Evolutionary conservation across 2,329 filamentous ascomycete species (phyloP).

Genomic region (Balansia obtecta): DNA sequence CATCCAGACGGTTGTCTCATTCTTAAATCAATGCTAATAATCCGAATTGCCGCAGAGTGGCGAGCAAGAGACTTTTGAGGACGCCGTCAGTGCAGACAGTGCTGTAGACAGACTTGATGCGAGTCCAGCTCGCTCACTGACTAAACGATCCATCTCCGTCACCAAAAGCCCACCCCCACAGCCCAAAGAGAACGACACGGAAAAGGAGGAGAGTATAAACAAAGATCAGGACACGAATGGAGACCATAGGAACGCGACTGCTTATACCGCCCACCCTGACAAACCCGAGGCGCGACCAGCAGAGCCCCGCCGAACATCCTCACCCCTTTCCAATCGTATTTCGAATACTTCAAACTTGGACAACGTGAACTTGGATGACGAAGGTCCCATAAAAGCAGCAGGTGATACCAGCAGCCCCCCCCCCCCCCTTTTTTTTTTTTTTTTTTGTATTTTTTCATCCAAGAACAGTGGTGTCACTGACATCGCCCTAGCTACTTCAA

Average conservation of each 20-base stretch:
- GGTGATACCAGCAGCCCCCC: constrained; percentile 16
- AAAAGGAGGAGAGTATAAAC: not conserved
- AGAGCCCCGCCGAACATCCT: constrained; percentile 20
- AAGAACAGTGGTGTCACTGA: constrained; percentile 10
- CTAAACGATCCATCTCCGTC: constrained; percentile 28
- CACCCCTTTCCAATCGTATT: constrained; percentile 29
- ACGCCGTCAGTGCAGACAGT: constrained; percentile 48
- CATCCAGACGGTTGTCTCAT: not conserved
- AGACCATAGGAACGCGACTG: constrained; percentile 8
- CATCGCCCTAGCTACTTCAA: constrained; percentile 16
- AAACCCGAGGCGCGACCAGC: constrained; percentile 11
- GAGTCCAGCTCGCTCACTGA: constrained; percentile 51
- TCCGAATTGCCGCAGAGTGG: constrained; percentile 15
- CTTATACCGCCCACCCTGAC: constrained; percentile 7
- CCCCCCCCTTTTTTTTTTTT: too few species aligned
- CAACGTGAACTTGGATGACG: constrained; percentile 57
- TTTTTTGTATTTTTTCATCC: too few species aligned
- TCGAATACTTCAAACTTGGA: constrained; percentile 38
- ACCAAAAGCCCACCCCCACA: constrained; percentile 19
- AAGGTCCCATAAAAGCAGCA: constrained; percentile 24
- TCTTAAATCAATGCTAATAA: not conserved
- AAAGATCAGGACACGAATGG: constrained; percentile 6
- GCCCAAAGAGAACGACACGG: not conserved
- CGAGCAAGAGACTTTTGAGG: constrained; percentile 52
- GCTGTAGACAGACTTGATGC: constrained; percentile 55